Base-by-base conservation (phyloP, 2,329 filamentous ascomycete genomes). In the Talaromyces piceae region DNA sequence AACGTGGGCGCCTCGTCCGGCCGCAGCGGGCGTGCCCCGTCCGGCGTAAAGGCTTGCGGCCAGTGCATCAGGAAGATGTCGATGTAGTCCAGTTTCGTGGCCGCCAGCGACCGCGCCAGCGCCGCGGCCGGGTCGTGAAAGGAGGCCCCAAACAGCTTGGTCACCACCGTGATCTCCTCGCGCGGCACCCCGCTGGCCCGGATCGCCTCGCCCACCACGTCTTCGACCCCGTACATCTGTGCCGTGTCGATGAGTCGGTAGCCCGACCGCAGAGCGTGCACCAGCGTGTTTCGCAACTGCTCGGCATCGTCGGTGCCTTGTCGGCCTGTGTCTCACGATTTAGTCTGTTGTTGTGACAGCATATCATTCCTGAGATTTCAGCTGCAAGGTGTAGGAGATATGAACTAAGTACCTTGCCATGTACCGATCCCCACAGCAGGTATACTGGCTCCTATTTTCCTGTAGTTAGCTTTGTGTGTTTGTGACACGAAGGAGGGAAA, bases 141-240 rank as follows among this genome's bases (percentile, higher is more conserved):
- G 23, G 27, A 22, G 3, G n/a, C 18, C 8, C 41, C 49, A 22
- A 27, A 46, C 12, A 51, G 33, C 27, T 86, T 86, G 27, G 80
- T 82, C 0, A 77, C 79, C 22, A 78, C 64, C 53, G 75, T 77
- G 3, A 78, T 61, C 49, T 76, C 64, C 16, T 75, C 67, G 27
- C 76, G 69, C 8, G 70, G 58, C 2, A 77, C 56, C 3, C 69
- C 67, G 55, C 68, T 70, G 53, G 76, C 71, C 47, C 72, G 68
- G 56, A 79, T 76, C 0, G 75, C 75, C n/a, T 67, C 54, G 0
- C 76, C 76, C 18, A 77, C 57, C 54, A 45, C 45, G 18, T 31
- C 20, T 16, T 78, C 76, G 18, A 56, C 54, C 57, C 78, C 76
- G 1, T 50, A 50, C 23, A 31, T n/a, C 30, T 50, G 49, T 5